Conservation (phyloP, 345 rosid genomes). For the Brassica juncea region DNA sequence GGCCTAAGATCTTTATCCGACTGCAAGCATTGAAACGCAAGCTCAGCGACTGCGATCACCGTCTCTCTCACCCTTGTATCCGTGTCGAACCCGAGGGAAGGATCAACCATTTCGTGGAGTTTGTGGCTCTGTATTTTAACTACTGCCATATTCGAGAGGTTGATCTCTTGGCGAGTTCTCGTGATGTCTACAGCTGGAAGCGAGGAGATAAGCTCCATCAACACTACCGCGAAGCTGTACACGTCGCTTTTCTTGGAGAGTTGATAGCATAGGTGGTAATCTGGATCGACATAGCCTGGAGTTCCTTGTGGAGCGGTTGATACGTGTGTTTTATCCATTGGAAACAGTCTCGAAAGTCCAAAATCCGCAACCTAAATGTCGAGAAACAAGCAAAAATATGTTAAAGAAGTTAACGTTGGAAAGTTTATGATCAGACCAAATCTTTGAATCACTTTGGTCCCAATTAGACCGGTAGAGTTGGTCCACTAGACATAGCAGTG, state of each 20-base stretch:
- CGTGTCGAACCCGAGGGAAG: conserved; percentile 63
- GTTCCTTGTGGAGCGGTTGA: conserved; percentile 97
- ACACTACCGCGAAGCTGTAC: conserved; percentile 45
- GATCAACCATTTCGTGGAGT: conserved; percentile 73
- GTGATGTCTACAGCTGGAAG: conserved; percentile 88
- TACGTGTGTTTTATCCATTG: conserved; percentile 64
- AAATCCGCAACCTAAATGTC: conserved; percentile 71
- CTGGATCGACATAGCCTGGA: conserved; percentile 94
- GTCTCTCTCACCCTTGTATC: conserved; percentile 48
- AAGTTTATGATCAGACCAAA: conserved; percentile 4
- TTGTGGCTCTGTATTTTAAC: conserved; percentile 65
- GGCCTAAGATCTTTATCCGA: conserved; percentile 71
- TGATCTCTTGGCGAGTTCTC: conserved; percentile 78
- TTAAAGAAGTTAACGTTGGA: neutral
- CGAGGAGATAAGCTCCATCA: conserved; percentile 58
- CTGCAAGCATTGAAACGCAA: conserved; percentile 85
- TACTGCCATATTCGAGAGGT: conserved; percentile 72
- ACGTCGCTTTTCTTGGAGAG: conserved; percentile 88
- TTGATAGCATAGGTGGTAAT: conserved; percentile 83
- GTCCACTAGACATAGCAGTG: neutral
- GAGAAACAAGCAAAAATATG: neutral
- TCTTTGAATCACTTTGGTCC: neutral
- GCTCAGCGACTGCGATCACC: conserved; percentile 72
- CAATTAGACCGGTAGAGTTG: neutral
- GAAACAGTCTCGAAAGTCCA: conserved; percentile 85